phyloP scores from a whole-genome alignment of 768 basidiomycete species.

The Tubosaeta sp. region DNA sequence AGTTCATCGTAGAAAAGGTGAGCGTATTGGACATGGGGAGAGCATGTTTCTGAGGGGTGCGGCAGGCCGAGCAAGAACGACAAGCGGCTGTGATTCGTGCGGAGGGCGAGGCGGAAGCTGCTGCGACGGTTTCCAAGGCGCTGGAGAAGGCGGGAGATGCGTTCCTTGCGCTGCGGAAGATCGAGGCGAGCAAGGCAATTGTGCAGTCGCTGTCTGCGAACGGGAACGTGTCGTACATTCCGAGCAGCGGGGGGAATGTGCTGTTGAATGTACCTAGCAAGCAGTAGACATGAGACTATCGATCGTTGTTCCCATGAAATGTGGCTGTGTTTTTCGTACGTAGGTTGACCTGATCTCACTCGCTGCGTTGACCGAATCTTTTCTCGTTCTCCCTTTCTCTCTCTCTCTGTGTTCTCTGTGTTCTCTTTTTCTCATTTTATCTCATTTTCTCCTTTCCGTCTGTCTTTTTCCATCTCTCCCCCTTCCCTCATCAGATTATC shows the following conservation, averaged over 20 bases:
- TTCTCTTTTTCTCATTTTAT: slow-evolving; percentile 31
- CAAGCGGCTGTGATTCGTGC: slow-evolving; percentile 98
- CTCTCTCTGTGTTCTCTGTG: slow-evolving; percentile 21
- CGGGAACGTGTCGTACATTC: slow-evolving; percentile 87
- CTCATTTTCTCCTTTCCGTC: slow-evolving; percentile 32
- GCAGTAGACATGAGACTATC: slow-evolving; percentile 3
- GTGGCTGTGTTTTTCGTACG: slow-evolving; percentile 22
- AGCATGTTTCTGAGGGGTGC: slow-evolving; percentile 17
- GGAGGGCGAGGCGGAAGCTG: slow-evolving; percentile 98
- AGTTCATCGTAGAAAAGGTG: slow-evolving; percentile 98
- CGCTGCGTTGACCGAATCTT: slow-evolving; percentile 22
- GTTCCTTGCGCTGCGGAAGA: slow-evolving; percentile 91
- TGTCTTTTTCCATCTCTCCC: slow-evolving; percentile 34
- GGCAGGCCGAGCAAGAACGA: slow-evolving; percentile 95
- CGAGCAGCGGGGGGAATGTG: slow-evolving; percentile 74
- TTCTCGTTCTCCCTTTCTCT: slow-evolving; percentile 6
- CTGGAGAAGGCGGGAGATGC: slow-evolving; percentile 94
- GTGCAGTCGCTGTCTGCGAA: slow-evolving; percentile 77
- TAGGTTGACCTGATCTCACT: slow-evolving; percentile 22
- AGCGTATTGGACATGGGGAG: slow-evolving; percentile 8
- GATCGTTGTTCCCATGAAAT: slow-evolving; percentile 21
- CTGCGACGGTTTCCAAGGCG: slow-evolving; percentile 85
- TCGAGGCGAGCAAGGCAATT: slow-evolving; percentile 98
- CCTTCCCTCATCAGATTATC: slow-evolving; percentile 38
- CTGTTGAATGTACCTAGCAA: slow-evolving; percentile 76